Conservation (phyloP, 1,284 basidiomycete species). For the Apiotrichum montevideense region DNA sequence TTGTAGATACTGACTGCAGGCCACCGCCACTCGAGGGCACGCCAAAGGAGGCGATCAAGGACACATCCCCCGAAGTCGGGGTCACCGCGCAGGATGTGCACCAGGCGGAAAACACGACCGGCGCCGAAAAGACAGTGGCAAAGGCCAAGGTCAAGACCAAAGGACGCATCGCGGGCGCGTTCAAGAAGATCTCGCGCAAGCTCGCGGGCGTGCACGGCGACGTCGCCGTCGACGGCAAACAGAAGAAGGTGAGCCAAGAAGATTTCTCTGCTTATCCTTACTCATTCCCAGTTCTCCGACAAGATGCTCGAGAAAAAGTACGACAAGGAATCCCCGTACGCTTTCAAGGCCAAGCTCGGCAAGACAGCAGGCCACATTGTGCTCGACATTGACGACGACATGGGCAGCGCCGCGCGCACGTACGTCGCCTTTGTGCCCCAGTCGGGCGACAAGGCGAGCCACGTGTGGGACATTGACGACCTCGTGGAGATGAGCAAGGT, state of each 20-base stretch:
- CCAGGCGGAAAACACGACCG: not conserved
- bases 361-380: conserved; percentile 1
- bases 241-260: not conserved
- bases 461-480: conserved; percentile 3
- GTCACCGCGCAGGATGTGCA: too few relatives aligned
- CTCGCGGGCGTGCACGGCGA: conserved; percentile 2
- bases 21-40: not conserved
- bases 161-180: not conserved
- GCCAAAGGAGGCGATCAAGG: not conserved
- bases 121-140: not conserved
- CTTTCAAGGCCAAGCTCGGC: not conserved
- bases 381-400: not conserved
- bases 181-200: conserved; percentile 7
- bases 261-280: not conserved
- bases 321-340: conserved; percentile 1
- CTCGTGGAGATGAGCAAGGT: conserved; percentile 8
- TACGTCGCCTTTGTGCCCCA: not conserved
- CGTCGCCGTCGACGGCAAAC: conserved; percentile 1
- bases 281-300: not conserved
- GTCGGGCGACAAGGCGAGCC: too few relatives aligned
- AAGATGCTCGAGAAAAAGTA: conserved; percentile 3
- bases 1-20: too few relatives aligned
- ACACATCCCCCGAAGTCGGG: not conserved
- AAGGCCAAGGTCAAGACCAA: not conserved
- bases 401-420: not conserved